Evolutionary conservation across 306 rosid genomes (phyloP), one percentile per base, ranked within the genome.

Genomic region (Cyclanthera cordifolia): DNA sequence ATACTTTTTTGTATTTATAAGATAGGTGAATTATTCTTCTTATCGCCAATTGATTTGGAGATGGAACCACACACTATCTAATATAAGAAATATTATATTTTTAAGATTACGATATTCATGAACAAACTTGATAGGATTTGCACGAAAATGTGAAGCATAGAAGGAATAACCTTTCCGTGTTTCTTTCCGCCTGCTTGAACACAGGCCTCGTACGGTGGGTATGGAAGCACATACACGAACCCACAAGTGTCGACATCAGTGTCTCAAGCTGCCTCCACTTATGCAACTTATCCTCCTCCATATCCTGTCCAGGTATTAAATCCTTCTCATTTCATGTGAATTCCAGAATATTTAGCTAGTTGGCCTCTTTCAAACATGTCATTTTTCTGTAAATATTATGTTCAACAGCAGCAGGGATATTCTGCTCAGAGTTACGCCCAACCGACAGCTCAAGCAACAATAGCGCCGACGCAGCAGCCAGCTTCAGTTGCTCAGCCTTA

Each of bases 131-230:
- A 32, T 3, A 0, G 37, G 37, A 32, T 32, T 32, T 32, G 37
- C 37, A 32, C 37, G 45, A 49, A 24, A 6, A 45, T 20, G 70
- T 41, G 6, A 41, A 17, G 30, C 15, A 25, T 5, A 47, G 23
- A 47, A 27, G 20, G 16, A 52, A 19, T 39, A 39, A 32, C 23
- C 7, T 47, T 17, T 30, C 0, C 57, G 8, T 14, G 17, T 53
- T 52, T 72, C 20, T 6, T 76, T 19, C 64, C 56, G 70, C 79
- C 27, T 73, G 79, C 9, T 51, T 68, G 74, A 43, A 79, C 15
- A 41, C 79, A 94, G 97, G 90, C 96, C 0, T 90, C 97, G 52
- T 90, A 90, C 72, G 55, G 90, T 48, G 94, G 87, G 77, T 93
- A 93, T 68, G 94, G 89, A 16, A 75, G 76, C 50, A 72, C 76